Base-by-base conservation (phyloP, 2,329 filamentous ascomycete species). In the Didymella sp. region DNA sequence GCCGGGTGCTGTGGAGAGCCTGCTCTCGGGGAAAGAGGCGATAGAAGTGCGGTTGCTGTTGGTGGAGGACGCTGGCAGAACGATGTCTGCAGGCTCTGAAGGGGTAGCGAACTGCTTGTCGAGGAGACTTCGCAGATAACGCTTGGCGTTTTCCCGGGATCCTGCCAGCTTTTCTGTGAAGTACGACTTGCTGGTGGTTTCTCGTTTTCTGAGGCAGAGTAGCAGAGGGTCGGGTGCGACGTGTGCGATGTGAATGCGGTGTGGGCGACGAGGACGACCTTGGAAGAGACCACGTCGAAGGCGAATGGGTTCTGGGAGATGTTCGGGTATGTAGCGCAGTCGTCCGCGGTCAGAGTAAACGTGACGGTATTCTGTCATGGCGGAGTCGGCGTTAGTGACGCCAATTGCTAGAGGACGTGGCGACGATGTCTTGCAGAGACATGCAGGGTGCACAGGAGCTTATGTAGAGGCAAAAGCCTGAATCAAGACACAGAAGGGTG, bases 161-260 rank as follows among this genome's bases (percentile, higher is more conserved):
- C 76, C 78, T 75, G 80, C 81, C 81, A 84, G 78, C 71, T 81
- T 80, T 76, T 78, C 71, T 59, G 75, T 72, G 22, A 76, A 68
- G 62, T 71, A 70, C 44, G 73, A 69, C 59, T 69, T 74, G 61
- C 59, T 73, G 63, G 67, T 67, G 64, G 64, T 70, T 69, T 67
- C 70, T 67, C 64, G 63, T 59, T 56, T 61, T 28, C 67, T 70
- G 64, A 59, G 59, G 44, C 58, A 61, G 59, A 63, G 56, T 49
- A 72, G 48, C 38, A 62, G 69, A n/a, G 74, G 73, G 50, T 80
- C 81, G 71, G 59, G 79, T 40, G 73, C 79, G 60, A 80, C 83
- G 54, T 78, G 80, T 56, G 77, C 78, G 57, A 85, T 84, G 69
- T 83, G 81, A 58, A 86, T 85, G 38, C 82, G 83, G 64, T 85